A percentile compares a stretch with the other conserved stretches of the same genome.
phyloP scores from a whole-genome alignment of 2,329 filamentous ascomycete species.

The Pseudogymnoascus pannorum region DNA sequence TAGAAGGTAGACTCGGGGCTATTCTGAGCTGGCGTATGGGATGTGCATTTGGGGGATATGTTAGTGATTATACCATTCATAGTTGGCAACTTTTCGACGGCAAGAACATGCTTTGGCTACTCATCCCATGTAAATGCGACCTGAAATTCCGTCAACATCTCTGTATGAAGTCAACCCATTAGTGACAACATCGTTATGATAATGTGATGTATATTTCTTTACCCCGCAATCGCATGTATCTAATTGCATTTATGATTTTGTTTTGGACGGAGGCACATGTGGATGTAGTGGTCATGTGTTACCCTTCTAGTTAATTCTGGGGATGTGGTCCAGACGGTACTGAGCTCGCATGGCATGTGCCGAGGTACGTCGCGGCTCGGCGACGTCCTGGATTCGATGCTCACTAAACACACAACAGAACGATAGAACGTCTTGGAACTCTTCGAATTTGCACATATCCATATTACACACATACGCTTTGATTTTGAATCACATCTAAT shows the following conservation, averaged over 20 bases:
- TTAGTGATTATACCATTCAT: neutral
- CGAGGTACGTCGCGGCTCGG: conserved; percentile 4
- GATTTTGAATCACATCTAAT: neutral
- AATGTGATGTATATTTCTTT: neutral
- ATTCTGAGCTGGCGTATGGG: neutral
- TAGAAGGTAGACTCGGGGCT: neutral
- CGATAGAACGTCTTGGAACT: conserved; percentile 1
- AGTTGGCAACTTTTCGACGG: neutral
- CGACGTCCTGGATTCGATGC: neutral
- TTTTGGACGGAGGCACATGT: neutral
- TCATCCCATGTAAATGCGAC: neutral
- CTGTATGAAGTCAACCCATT: neutral
- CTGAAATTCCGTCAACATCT: neutral
- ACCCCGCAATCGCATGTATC: neutral
- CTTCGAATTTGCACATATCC: neutral
- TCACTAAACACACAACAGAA: conserved; percentile 3
- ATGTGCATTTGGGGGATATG: neutral
- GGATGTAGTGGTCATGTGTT: conserved; percentile 1
- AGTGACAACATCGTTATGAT: neutral
- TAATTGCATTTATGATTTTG: neutral
- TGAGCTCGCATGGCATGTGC: conserved; percentile 2
- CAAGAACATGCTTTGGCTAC: neutral
- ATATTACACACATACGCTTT: neutral
- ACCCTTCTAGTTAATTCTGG: conserved; percentile 4
- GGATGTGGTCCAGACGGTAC: neutral